Conservation (phyloP, 768 basidiomycete genomes). For the Serpula lacrymans region DNA sequence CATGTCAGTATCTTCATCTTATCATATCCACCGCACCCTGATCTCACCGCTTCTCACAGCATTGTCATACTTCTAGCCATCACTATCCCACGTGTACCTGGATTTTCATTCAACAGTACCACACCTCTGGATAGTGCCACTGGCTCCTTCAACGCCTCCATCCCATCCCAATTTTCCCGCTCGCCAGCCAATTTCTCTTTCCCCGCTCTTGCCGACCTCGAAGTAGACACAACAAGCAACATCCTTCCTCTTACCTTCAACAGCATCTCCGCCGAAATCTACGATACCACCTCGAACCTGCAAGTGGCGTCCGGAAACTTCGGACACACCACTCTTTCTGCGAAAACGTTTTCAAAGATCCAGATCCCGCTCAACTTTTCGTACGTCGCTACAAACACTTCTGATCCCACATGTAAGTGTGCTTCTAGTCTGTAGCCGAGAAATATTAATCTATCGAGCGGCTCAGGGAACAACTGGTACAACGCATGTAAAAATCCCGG, state of each 20-base stretch:
- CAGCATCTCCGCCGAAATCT: conserved; percentile 63
- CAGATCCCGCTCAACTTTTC: conserved; percentile 79
- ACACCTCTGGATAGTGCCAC: conserved; percentile 61
- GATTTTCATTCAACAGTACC: conserved; percentile 55
- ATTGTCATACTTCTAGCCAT: conserved; percentile 71
- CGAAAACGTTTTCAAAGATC: conserved; percentile 62
- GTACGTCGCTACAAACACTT: conserved; percentile 73
- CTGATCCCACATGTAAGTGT: conserved; percentile 76
- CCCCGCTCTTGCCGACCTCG: conserved; percentile 68
- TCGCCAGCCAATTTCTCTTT: conserved; percentile 89
- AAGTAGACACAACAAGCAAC: conserved; percentile 72
- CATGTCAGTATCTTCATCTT: conserved; percentile 37
- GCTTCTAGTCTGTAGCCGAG: conserved; percentile 1
- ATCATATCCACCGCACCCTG: too few species aligned
- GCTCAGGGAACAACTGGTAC: conserved; percentile 70
- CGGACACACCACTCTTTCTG: conserved; percentile 56
- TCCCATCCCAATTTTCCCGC: conserved; percentile 66
- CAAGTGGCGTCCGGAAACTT: conserved; percentile 68
- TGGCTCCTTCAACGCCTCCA: conserved; percentile 50
- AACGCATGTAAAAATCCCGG: conserved; percentile 66
- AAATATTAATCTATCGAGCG: conserved; percentile 8
- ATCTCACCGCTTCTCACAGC: conserved; percentile 30
- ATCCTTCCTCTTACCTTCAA: conserved; percentile 77
- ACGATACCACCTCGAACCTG: conserved; percentile 61
- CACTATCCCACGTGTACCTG: conserved; percentile 80